phyloP scores from a whole-genome alignment of 108 stramenopile species.

The Fistulifera pelliculosa region DNA sequence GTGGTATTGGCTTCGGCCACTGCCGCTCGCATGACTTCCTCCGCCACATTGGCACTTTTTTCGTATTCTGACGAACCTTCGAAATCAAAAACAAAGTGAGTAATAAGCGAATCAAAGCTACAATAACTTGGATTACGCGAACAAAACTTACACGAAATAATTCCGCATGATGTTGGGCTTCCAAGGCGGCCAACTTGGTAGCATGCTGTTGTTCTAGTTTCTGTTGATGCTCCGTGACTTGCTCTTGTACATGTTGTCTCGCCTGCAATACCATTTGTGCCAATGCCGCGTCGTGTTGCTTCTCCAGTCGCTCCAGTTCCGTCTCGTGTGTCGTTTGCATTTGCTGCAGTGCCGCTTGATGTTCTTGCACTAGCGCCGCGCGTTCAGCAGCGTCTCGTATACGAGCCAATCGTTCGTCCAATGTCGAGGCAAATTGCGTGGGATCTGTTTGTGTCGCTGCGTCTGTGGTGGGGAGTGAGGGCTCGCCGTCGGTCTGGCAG shows the following conservation, averaged over 20 bases:
- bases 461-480: too few species aligned
- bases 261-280: background rate
- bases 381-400: constrained; percentile 1
- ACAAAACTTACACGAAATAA: background rate
- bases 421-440: too few species aligned
- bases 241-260: background rate
- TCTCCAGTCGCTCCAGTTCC: background rate
- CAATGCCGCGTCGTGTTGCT: background rate
- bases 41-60: background rate
- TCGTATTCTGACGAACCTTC: background rate
- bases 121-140: too few species aligned
- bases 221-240: background rate
- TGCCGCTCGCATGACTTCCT: background rate
- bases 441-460: too few species aligned
- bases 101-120: too few species aligned
- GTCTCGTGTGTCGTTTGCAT: background rate
- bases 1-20: background rate
- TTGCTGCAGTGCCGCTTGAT: background rate
- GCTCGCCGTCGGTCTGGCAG: too few species aligned
- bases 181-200: background rate
- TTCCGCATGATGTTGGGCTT: background rate
- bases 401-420: background rate
- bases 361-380: background rate
- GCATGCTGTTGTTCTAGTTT: background rate
- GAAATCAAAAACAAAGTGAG: background rate